Conservation (phyloP, 2,329 filamentous ascomycete genomes). For the Apiospora koreana region DNA sequence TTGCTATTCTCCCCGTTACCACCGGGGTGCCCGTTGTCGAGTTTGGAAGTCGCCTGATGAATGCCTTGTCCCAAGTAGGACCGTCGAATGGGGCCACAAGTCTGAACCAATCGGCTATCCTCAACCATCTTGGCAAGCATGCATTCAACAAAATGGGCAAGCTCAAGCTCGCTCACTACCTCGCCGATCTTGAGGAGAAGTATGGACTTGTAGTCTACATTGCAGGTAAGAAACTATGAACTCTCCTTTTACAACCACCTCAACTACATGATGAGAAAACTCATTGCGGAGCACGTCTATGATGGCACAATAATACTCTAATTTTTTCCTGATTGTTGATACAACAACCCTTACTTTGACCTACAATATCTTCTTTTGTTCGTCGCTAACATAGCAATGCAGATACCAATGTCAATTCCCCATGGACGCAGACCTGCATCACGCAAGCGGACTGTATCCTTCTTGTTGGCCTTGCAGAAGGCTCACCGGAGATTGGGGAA, state of each 20-base stretch:
- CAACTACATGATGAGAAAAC: slow-evolving; percentile 52
- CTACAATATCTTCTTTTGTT: slow-evolving; percentile 4
- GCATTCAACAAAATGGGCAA: slow-evolving; percentile 98
- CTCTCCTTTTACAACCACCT: slow-evolving; percentile 10
- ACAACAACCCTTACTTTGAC: background rate
- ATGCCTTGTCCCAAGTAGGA: slow-evolving; percentile 85
- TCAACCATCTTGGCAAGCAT: slow-evolving; percentile 93
- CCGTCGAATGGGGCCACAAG: slow-evolving; percentile 87
- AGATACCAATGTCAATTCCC: slow-evolving; percentile 96
- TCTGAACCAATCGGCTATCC: slow-evolving; percentile 87
- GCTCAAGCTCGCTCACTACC: slow-evolving; percentile 90
- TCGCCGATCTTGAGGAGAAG: slow-evolving; percentile 95
- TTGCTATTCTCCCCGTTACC: slow-evolving; percentile 88
- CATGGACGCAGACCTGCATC: slow-evolving; percentile 98
- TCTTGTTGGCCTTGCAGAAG: slow-evolving; percentile 86
- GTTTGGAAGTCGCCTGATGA: slow-evolving; percentile 86
- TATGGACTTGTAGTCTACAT: slow-evolving; percentile 95
- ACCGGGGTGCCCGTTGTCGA: slow-evolving; percentile 91
- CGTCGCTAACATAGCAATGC: slow-evolving; percentile 30
- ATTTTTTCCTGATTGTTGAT: slow-evolving; percentile 63
- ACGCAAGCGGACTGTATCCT: slow-evolving; percentile 95
- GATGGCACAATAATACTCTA: slow-evolving; percentile 62
- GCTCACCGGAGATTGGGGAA: slow-evolving; percentile 87
- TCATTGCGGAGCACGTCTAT: slow-evolving; percentile 51
- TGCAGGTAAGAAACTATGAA: slow-evolving; percentile 58